A percentile compares a stretch with the other conserved stretches of the same genome.
Evolutionary conservation across 805 yeast species (phyloP).

Genomic region (Wickerhamiella sorbophila): DNA sequence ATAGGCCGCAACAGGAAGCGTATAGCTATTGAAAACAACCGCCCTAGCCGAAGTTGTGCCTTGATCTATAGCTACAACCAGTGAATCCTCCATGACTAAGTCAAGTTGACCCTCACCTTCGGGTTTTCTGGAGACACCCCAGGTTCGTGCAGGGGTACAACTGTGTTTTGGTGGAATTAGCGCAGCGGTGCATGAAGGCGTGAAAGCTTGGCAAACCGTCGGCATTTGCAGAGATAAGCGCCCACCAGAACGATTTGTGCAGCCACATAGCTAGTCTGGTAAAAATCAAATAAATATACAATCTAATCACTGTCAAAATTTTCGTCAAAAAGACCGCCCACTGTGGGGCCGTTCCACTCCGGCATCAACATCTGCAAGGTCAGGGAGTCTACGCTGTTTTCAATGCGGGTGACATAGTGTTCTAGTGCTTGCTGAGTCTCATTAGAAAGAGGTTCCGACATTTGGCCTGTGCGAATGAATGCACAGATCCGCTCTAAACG

Average conservation of each 20-base stretch:
- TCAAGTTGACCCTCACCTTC: too few relatives aligned
- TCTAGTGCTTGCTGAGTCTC: conserved; percentile 31
- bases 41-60: conserved; percentile 91
- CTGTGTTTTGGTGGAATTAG: too few relatives aligned
- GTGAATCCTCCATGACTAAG: conserved; percentile 2
- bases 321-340: too few relatives aligned
- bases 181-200: too few relatives aligned
- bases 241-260: too few relatives aligned
- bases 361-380: conserved; percentile 32
- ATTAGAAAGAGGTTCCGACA: conserved; percentile 1
- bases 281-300: too few relatives aligned
- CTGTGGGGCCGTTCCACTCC: too few relatives aligned
- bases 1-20: conserved; percentile 71
- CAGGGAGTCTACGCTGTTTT: conserved; percentile 37
- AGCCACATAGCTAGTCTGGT: too few relatives aligned
- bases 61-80: conserved; percentile 46
- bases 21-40: conserved; percentile 58
- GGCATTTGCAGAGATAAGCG: too few relatives aligned
- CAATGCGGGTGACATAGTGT: conserved; percentile 55
- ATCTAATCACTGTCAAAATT: too few relatives aligned
- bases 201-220: too few relatives aligned
- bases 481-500: conserved; percentile 4
- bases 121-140: conserved; percentile 10
- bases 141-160: background rate
- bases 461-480: conserved; percentile 16